phyloP scores from a whole-genome alignment of 768 basidiomycete species.

The Hysterangium stoloniferum region DNA sequence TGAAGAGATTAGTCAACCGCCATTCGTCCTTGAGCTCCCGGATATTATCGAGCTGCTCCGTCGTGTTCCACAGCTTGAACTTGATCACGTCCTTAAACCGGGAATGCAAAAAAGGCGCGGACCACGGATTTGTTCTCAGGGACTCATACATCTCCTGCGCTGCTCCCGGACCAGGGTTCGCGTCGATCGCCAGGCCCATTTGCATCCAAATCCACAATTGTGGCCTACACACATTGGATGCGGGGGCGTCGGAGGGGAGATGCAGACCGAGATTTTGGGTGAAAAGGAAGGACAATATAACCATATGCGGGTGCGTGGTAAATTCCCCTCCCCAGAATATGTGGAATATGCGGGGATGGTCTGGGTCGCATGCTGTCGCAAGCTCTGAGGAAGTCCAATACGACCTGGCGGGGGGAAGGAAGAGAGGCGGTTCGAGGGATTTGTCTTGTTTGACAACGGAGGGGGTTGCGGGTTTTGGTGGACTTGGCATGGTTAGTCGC shows the following conservation, averaged over 20 bases:
- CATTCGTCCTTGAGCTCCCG: conserved; percentile 88
- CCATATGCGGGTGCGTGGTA: conserved; percentile 96
- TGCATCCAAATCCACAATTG: conserved; percentile 99
- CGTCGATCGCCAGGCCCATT: conserved; percentile 85
- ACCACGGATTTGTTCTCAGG: conserved; percentile 85
- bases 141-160: conserved; percentile 74
- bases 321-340: conserved; percentile 99
- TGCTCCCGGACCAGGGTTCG: conserved; percentile 79
- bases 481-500: conserved; percentile 23
- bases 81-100: conserved; percentile 87
- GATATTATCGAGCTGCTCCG: conserved; percentile 88
- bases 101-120: conserved; percentile 87
- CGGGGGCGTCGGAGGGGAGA: conserved; percentile 37
- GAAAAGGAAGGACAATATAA: conserved; percentile 91
- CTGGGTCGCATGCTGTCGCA: conserved; percentile 65
- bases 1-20: conserved; percentile 83
- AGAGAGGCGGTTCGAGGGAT: conserved; percentile 47
- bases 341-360: conserved; percentile 86
- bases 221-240: conserved; percentile 61
- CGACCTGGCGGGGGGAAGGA: conserved; percentile 39
- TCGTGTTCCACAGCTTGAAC: conserved; percentile 98
- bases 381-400: conserved; percentile 54
- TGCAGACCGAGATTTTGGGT: conserved; percentile 92
- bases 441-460: conserved; percentile 45
- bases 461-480: conserved; percentile 31